phyloP scores from a whole-genome alignment of 306 rosid genomes.

The Alnus rubra region DNA sequence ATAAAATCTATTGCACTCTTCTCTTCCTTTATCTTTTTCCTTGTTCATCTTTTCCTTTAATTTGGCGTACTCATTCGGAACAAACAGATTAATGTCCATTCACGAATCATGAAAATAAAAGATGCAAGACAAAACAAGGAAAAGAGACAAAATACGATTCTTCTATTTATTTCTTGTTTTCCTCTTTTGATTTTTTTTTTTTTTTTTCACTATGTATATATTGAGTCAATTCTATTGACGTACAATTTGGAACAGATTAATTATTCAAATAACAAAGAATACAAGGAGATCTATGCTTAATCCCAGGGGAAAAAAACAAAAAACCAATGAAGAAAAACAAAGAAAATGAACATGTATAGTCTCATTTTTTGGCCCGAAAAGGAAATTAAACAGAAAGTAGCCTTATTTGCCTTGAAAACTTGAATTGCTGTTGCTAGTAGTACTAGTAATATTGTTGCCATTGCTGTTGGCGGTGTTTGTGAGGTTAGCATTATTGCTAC shows the following conservation, averaged over 20 bases:
- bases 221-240: background rate
- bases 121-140: slow-evolving; percentile 8
- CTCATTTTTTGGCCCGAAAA: slow-evolving; percentile 23
- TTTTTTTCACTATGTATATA: slow-evolving; percentile 2
- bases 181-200: too few species aligned
- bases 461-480: slow-evolving; percentile 16
- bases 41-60: background rate
- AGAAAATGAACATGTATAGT: slow-evolving; percentile 14
- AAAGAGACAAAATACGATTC: slow-evolving; percentile 9
- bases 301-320: background rate
- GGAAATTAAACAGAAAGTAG: background rate
- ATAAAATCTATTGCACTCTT: background rate
- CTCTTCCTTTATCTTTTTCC: background rate
- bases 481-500: slow-evolving; percentile 25
- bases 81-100: background rate
- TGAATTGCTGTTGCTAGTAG: slow-evolving; percentile 29
- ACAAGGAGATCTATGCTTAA: slow-evolving; percentile 25
- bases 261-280: slow-evolving; percentile 34
- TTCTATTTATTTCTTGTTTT: slow-evolving; percentile 6
- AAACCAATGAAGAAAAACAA: background rate
- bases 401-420: slow-evolving; percentile 37
- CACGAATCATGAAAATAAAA: background rate
- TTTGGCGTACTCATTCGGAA: slow-evolving; percentile 1
- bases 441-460: slow-evolving; percentile 11
- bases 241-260: slow-evolving; percentile 30